Evolutionary conservation across 768 basidiomycete genomes (phyloP).

Genomic region (Boletus huronensis): DNA sequence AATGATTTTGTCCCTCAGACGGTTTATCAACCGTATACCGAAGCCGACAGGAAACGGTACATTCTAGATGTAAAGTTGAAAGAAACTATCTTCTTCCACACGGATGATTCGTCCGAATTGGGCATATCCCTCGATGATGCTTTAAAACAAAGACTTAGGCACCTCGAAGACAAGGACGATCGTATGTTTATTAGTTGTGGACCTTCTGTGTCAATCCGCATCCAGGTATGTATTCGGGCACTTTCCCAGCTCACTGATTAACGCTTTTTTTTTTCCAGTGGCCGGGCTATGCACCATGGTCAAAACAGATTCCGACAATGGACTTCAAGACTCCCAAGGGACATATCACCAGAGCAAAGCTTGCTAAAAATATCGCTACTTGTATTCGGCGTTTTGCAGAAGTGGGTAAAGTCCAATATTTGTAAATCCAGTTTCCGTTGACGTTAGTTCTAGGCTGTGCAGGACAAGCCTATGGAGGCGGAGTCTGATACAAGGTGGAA

Average conservation of each 20-base stretch:
- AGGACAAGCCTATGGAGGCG: conserved; percentile 55
- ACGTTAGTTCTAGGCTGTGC: conserved; percentile 42
- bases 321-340: conserved; percentile 78
- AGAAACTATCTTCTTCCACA: conserved; percentile 60
- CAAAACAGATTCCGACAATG: conserved; percentile 76
- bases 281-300: conserved; percentile 78
- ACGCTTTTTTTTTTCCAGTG: conserved; percentile 44
- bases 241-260: background rate
- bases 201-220: conserved; percentile 74
- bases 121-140: conserved; percentile 67
- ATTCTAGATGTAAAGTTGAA: conserved; percentile 67
- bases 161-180: conserved; percentile 56
- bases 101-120: conserved; percentile 48
- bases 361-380: conserved; percentile 78
- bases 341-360: conserved; percentile 70
- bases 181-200: conserved; percentile 69
- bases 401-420: conserved; percentile 33
- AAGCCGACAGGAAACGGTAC: conserved; percentile 72
- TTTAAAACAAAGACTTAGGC: conserved; percentile 53
- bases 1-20: conserved; percentile 63
- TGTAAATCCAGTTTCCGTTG: background rate
- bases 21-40: conserved; percentile 75
- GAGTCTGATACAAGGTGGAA: conserved; percentile 59
- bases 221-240: conserved; percentile 49
- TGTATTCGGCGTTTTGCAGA: conserved; percentile 66